Percentiles rank a stretch among this genome's conserved stretches.
Evolutionary conservation across 2,329 filamentous ascomycete species (phyloP).

Genomic region (Penicillium brasilianum): DNA sequence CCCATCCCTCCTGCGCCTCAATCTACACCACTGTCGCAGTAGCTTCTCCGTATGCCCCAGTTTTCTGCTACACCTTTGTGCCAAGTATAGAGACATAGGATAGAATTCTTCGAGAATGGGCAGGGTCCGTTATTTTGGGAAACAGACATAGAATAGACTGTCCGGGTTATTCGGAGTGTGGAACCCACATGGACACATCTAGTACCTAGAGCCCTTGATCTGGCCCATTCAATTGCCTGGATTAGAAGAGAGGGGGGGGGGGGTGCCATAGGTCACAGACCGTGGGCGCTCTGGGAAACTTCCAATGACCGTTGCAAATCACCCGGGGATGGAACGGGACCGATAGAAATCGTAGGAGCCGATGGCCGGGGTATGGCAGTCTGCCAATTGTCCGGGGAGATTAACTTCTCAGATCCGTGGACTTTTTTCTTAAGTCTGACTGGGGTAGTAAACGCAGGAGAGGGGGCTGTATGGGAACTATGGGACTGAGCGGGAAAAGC

Average conservation of each 20-base stretch:
- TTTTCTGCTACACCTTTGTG: constrained; percentile 30
- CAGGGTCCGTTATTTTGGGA: background rate
- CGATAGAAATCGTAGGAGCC: constrained; percentile 17
- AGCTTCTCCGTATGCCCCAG: background rate
- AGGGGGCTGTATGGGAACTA: background rate
- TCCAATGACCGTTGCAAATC: constrained; percentile 7
- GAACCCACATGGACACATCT: constrained; percentile 5
- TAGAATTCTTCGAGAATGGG: constrained; percentile 4
- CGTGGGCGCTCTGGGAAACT: constrained; percentile 12
- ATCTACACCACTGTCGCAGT: constrained; percentile 7
- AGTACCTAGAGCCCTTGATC: background rate
- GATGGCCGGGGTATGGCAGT: constrained; percentile 5
- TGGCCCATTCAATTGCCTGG: constrained; percentile 1
- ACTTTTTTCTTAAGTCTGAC: background rate
- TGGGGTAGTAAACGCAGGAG: background rate
- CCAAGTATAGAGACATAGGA: constrained; percentile 24
- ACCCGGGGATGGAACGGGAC: constrained; percentile 23
- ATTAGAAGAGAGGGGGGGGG: background rate
- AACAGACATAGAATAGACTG: constrained; percentile 1
- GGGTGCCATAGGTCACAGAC: constrained; percentile 4
- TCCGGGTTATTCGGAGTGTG: background rate
- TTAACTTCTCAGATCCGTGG: background rate
- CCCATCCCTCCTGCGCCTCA: constrained; percentile 8
- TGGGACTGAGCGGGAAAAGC: background rate
- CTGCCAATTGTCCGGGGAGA: constrained; percentile 7